Percentiles rank a stretch among this genome's conserved stretches.
phyloP scores from a whole-genome alignment of 768 basidiomycete species.

The Phylloporus sp. region DNA sequence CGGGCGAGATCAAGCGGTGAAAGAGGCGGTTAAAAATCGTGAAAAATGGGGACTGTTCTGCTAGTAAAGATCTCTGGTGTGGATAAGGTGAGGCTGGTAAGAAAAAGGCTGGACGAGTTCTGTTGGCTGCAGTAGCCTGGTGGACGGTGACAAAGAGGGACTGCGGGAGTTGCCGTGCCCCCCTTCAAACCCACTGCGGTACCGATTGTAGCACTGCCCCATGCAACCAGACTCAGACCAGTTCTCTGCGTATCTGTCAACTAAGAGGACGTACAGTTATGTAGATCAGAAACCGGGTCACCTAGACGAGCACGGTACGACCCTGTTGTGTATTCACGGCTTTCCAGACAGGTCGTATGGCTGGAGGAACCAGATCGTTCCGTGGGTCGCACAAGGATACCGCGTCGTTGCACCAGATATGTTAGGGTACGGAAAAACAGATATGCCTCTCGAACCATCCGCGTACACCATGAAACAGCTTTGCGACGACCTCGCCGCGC shows the following conservation, averaged over 20 bases:
- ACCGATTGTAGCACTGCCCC: constrained; percentile 18
- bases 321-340: constrained; percentile 74
- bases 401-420: constrained; percentile 54
- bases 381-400: constrained; percentile 60
- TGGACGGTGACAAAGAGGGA: constrained; percentile 26
- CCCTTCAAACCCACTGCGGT: constrained; percentile 18
- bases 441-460: constrained; percentile 51
- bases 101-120: constrained; percentile 5
- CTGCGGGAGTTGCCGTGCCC: constrained; percentile 28
- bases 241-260: constrained; percentile 52
- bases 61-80: constrained; percentile 7
- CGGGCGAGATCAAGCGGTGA: constrained; percentile 19
- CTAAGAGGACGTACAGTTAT: constrained; percentile 66
- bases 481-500: constrained; percentile 58
- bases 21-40: constrained; percentile 23
- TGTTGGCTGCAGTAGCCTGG: constrained; percentile 20
- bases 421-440: constrained; percentile 62
- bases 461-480: constrained; percentile 60
- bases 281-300: constrained; percentile 59
- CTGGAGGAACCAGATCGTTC: constrained; percentile 70
- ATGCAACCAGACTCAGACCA: neutral
- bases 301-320: constrained; percentile 34
- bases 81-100: constrained; percentile 13
- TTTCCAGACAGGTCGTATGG: constrained; percentile 76
- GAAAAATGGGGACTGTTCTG: constrained; percentile 8